Conservation (phyloP, 2,329 filamentous ascomycete species). For the Hymenoscyphus occultus region DNA sequence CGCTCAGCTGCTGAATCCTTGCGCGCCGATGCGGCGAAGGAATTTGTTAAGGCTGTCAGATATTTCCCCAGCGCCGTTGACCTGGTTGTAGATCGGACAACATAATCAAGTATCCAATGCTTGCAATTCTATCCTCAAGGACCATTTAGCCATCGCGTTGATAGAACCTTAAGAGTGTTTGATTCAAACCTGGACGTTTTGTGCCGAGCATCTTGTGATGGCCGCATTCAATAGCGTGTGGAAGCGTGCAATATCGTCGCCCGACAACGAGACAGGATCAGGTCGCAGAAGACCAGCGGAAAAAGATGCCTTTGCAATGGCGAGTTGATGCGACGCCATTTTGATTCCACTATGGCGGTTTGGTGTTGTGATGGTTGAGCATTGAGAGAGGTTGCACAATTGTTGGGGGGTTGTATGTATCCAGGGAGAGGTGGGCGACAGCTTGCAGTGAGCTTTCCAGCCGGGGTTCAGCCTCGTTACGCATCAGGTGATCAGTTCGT, state of each 20-base stretch:
- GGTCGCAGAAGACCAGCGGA: slow-evolving; percentile 69
- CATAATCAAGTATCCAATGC: slow-evolving; percentile 74
- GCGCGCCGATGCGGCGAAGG: slow-evolving; percentile 42
- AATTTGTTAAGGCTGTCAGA: slow-evolving; percentile 64
- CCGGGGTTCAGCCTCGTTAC: background rate
- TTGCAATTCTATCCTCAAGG: slow-evolving; percentile 71
- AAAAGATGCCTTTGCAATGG: slow-evolving; percentile 77
- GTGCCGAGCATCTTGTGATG: slow-evolving; percentile 68
- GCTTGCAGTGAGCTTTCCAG: no score
- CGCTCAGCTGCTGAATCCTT: slow-evolving; percentile 36
- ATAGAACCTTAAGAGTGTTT: slow-evolving; percentile 35
- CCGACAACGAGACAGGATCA: slow-evolving; percentile 67
- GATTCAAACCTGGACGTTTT: slow-evolving; percentile 80
- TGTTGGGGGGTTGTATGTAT: background rate
- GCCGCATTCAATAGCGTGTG: slow-evolving; percentile 62
- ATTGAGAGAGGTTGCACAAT: background rate
- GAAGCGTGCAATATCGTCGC: slow-evolving; percentile 68
- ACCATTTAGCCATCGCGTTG: slow-evolving; percentile 39
- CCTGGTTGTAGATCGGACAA: slow-evolving; percentile 65
- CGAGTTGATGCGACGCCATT: slow-evolving; percentile 69
- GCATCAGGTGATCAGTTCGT: background rate
- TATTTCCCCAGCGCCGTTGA: slow-evolving; percentile 71
- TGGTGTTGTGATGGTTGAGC: background rate
- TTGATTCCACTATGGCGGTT: slow-evolving; percentile 9
- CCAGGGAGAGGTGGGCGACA: no score